Evolutionary conservation across 768 basidiomycete species (phyloP).

Genomic region (Myochromella boudieri): DNA sequence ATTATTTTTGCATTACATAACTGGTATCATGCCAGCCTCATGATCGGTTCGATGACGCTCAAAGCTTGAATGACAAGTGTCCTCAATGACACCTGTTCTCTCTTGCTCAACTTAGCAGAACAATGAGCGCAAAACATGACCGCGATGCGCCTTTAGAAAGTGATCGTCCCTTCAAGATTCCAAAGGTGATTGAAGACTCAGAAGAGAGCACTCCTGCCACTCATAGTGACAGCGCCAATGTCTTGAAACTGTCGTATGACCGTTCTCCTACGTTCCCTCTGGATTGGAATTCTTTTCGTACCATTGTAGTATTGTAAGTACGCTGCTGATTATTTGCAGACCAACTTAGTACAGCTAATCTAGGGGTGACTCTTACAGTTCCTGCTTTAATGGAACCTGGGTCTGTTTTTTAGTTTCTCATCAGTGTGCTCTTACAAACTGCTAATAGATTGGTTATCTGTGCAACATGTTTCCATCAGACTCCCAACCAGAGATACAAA

Average conservation of each 20-base stretch:
- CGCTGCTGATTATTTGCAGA: neutral
- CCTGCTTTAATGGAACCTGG: slow-evolving; percentile 3
- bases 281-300: neutral
- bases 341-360: neutral
- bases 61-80: neutral
- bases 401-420: neutral
- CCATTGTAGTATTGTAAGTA: neutral
- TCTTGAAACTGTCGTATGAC: neutral
- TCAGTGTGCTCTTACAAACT: neutral
- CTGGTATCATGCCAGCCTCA: neutral
- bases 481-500: neutral
- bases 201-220: too few relatives aligned
- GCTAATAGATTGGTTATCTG: slow-evolving; percentile 4
- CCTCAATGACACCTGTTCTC: too few relatives aligned
- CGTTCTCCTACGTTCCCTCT: neutral
- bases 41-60: neutral
- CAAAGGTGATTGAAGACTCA: too few relatives aligned
- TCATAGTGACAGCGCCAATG: too few relatives aligned
- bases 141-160: too few relatives aligned
- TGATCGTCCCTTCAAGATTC: too few relatives aligned
- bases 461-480: neutral
- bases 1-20: neutral
- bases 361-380: slow-evolving; percentile 15
- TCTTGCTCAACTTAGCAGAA: too few relatives aligned
- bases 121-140: too few relatives aligned